Evolutionary conservation across 148 eudicot species (phyloP), one percentile per base, ranked within the genome.

Genomic region (Nyssa sinensis): DNA sequence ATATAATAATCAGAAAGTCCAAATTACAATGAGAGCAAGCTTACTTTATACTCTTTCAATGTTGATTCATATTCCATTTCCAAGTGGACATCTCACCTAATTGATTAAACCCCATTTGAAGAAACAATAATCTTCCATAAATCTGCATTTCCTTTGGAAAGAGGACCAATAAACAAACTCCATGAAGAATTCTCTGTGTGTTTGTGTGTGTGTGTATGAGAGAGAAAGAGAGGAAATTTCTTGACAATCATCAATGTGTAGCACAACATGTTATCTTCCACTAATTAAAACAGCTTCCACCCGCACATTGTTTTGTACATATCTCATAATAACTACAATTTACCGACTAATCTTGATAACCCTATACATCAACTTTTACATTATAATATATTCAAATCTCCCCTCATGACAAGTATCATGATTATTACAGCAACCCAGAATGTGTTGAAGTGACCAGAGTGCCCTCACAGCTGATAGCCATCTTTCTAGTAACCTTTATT

Each of bases 101-200:
- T 68, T 27, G 72, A 68, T 62, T 81, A 77, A 81, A 64, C 77
- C 77, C 74, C 83, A 76, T 80, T 80, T 67, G 49, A 76, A 76
- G 80, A 64, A 67, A 80, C 60, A 76, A 80, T 75, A 53, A 80
- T 80, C 61, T 71, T 34, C 64, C 75, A 60, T 51, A 39, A 59
- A 31, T 35, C 25, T 65, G 4, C 7, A 23, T 65, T 7, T 28
- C 19, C 64, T 27, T 27, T 61, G 64, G 64, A 61, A 28, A 10
- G 64, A 61, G 19, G 11, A 61, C 21, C 14, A 16, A 16, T 62
- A 29, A 29, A 7, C 30, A 29, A 29, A 19, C 35, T 29, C 16
- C 16, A 0, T 11, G 51, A 44, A 44, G 51, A 44, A 44, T 44
- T 14, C 51, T 44, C 12, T 2, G 2, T 44, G 3, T 1, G 17